Conservation (phyloP, 2,329 filamentous ascomycete genomes). For the Hypoxylon sp. region DNA sequence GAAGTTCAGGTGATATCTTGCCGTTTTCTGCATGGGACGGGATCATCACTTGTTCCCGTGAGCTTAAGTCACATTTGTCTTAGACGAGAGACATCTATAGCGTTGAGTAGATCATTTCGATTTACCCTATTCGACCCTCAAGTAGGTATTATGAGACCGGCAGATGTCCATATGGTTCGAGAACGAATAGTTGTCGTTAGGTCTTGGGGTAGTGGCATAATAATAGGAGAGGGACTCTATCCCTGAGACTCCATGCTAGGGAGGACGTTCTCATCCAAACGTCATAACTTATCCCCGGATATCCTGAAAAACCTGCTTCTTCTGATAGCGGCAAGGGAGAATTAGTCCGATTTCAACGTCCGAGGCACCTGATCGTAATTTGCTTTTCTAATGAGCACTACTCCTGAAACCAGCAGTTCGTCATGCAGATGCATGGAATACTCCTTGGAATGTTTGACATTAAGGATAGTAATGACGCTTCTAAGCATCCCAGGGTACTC, state of each 20-base stretch:
- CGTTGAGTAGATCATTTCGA: conserved; percentile 8
- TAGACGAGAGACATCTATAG: conserved; percentile 6
- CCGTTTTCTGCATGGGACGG: background rate
- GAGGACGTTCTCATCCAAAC: background rate
- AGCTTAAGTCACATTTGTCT: background rate
- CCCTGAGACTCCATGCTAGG: background rate
- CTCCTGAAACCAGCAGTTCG: too few relatives aligned
- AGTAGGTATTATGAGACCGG: conserved; percentile 4
- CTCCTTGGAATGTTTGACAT: too few relatives aligned
- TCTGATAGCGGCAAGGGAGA: background rate
- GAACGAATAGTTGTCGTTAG: background rate
- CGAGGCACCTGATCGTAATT: too few relatives aligned
- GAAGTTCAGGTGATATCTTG: conserved; percentile 15
- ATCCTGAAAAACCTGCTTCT: background rate
- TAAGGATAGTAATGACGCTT: too few relatives aligned
- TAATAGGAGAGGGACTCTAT: background rate
- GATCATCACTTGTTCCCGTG: background rate
- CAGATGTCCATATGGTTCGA: background rate
- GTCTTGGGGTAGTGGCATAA: background rate
- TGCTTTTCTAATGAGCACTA: too few relatives aligned
- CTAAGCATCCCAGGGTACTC: too few relatives aligned
- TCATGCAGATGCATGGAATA: too few relatives aligned
- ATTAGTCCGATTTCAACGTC: too few relatives aligned
- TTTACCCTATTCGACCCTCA: background rate
- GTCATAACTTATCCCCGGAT: background rate